Evolutionary conservation across 129 eudicot genomes (phyloP).

Genomic region (Flaveria brownii): DNA sequence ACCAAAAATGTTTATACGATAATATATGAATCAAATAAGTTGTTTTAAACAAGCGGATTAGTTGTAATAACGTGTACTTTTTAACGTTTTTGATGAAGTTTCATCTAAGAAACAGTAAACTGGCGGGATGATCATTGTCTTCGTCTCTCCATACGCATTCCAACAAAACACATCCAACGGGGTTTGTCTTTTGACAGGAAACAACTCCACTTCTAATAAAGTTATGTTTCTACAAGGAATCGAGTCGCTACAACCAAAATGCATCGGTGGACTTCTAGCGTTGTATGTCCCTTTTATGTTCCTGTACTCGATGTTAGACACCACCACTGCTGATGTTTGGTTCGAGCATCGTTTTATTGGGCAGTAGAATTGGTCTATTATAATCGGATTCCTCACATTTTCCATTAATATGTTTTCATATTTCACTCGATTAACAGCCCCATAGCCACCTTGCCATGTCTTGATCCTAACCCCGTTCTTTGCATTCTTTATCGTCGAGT

Average conservation of each 20-base stretch:
- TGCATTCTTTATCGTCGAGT: slow-evolving; percentile 43
- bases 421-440: slow-evolving; percentile 44
- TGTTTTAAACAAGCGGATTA: not conserved
- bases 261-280: slow-evolving; percentile 50
- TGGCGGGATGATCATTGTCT: slow-evolving; percentile 54
- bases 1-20: no score
- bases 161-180: slow-evolving; percentile 56
- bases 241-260: slow-evolving; percentile 62
- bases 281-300: slow-evolving; percentile 54
- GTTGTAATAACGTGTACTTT: no score
- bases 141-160: slow-evolving; percentile 49
- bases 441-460: slow-evolving; percentile 76
- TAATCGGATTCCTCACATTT: slow-evolving; percentile 57
- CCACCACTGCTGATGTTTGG: slow-evolving; percentile 46
- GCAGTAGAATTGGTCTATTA: slow-evolving; percentile 67
- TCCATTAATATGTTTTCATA: slow-evolving; percentile 51
- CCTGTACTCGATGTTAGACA: slow-evolving; percentile 36
- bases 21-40: not conserved
- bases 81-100: slow-evolving; percentile 9
- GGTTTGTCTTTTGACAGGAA: slow-evolving; percentile 44
- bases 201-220: slow-evolving; percentile 48
- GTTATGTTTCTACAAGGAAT: slow-evolving; percentile 56
- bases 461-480: slow-evolving; percentile 66
- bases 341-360: slow-evolving; percentile 40
- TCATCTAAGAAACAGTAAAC: slow-evolving; percentile 48